Evolutionary conservation across 495 filamentous ascomycete species (phyloP).

Genomic region (Neurospora terricola): DNA sequence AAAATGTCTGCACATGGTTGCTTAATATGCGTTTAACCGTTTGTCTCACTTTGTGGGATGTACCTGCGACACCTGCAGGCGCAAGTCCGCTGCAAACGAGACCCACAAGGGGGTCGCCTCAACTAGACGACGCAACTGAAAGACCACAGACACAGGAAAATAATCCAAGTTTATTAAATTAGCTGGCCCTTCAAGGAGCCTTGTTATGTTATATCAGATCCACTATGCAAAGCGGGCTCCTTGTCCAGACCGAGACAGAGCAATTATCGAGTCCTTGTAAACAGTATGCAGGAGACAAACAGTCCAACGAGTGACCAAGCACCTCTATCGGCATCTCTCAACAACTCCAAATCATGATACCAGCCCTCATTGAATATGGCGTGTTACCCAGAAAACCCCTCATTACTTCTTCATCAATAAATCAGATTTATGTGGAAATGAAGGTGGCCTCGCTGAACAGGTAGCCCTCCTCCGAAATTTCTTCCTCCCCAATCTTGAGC

Average conservation of each 20-base stretch:
- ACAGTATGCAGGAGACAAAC: background rate
- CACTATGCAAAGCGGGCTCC: background rate
- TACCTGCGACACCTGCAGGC: no score
- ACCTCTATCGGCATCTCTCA: slow-evolving; percentile 3
- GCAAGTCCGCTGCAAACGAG: no score
- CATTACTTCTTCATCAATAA: background rate
- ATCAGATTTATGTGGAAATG: slow-evolving; percentile 48
- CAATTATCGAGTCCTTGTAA: slow-evolving; percentile 3
- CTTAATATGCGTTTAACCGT: no score
- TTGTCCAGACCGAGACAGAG: background rate
- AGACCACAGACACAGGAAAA: background rate
- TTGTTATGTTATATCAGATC: background rate
- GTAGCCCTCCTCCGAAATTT: slow-evolving; percentile 62
- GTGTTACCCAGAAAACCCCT: background rate
- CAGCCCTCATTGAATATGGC: background rate
- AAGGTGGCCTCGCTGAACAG: slow-evolving; percentile 85
- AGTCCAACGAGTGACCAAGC: slow-evolving; percentile 2
- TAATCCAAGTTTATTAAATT: background rate
- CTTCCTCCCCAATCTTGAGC: slow-evolving; percentile 71
- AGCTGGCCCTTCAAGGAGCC: background rate
- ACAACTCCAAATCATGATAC: slow-evolving; percentile 5
- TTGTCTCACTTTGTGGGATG: no score
- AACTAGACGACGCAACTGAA: no score
- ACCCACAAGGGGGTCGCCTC: no score
- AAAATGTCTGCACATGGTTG: no score